phyloP scores from a whole-genome alignment of 1,139 yeast species.

The Lodderomyces pseudojiufengensis region DNA sequence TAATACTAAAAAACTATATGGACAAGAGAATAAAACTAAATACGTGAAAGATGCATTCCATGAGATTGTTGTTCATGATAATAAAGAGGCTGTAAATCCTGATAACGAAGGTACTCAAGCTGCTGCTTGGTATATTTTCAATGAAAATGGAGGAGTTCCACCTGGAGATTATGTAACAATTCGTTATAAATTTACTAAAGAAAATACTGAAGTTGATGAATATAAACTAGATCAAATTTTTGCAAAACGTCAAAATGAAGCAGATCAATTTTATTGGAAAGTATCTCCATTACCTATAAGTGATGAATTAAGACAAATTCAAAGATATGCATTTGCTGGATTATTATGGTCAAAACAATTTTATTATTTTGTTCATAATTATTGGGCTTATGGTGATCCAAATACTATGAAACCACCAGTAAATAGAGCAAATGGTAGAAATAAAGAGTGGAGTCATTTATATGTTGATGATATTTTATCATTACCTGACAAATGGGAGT shows the following conservation, averaged over 20 bases:
- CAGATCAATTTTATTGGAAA: constrained; percentile 92
- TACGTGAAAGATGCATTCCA: constrained; percentile 92
- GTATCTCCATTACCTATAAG: constrained; percentile 83
- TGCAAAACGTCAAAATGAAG: constrained; percentile 77
- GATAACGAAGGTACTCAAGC: constrained; percentile 48
- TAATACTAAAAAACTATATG: constrained; percentile 65
- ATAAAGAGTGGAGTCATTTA: constrained; percentile 85
- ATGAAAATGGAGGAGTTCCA: constrained; percentile 72
- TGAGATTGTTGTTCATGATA: constrained; percentile 66
- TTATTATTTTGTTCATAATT: constrained; percentile 80
- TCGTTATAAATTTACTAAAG: constrained; percentile 65
- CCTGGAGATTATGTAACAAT: constrained; percentile 88
- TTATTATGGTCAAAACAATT: constrained; percentile 93
- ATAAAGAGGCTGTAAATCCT: constrained; percentile 55
- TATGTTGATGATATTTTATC: constrained; percentile 87
- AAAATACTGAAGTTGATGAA: constrained; percentile 62
- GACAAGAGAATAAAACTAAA: constrained; percentile 50
- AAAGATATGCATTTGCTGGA: constrained; percentile 94
- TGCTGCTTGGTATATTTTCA: constrained; percentile 80
- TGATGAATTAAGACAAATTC: constrained; percentile 78
- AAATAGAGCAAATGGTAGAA: constrained; percentile 79
- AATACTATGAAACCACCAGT: constrained; percentile 71
- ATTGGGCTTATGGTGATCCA: constrained; percentile 91
- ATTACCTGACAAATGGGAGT: constrained; percentile 96
- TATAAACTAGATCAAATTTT: constrained; percentile 72